phyloP scores from a whole-genome alignment of 345 rosid species.

The Firmiana major region DNA sequence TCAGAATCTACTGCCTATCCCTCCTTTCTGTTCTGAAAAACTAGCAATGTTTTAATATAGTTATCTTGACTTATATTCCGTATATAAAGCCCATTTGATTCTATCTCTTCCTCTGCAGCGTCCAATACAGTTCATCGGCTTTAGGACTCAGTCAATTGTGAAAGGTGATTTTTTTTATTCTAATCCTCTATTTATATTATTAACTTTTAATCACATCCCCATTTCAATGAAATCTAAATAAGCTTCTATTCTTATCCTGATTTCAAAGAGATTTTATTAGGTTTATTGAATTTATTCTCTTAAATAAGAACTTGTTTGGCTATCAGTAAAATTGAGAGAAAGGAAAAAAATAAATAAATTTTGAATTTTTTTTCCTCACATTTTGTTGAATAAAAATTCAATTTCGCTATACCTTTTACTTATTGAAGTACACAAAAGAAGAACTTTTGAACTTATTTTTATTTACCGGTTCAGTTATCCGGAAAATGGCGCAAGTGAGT shows the following conservation, averaged over 20 bases:
- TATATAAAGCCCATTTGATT: neutral
- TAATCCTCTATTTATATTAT: neutral
- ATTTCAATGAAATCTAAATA: neutral
- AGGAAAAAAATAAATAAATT: neutral
- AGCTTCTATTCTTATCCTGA: neutral
- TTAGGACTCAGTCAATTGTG: neutral
- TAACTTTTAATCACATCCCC: neutral
- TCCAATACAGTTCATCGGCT: neutral
- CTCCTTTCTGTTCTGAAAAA: no score
- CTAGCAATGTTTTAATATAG: no score
- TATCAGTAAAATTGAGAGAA: neutral
- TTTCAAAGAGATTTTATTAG: neutral
- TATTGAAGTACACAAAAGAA: neutral
- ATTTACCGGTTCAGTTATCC: slow-evolving; percentile 21
- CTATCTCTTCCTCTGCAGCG: no score
- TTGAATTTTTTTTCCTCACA: neutral
- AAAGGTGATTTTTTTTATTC: neutral
- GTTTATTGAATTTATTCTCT: neutral
- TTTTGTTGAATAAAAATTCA: neutral
- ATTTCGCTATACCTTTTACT: neutral
- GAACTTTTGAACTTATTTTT: neutral
- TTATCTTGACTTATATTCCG: neutral
- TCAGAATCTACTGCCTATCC: no score
- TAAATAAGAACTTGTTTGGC: neutral
- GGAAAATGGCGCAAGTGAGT: slow-evolving; percentile 46